Conservation (phyloP, 1,284 basidiomycete genomes). For the Boletus mariae region DNA sequence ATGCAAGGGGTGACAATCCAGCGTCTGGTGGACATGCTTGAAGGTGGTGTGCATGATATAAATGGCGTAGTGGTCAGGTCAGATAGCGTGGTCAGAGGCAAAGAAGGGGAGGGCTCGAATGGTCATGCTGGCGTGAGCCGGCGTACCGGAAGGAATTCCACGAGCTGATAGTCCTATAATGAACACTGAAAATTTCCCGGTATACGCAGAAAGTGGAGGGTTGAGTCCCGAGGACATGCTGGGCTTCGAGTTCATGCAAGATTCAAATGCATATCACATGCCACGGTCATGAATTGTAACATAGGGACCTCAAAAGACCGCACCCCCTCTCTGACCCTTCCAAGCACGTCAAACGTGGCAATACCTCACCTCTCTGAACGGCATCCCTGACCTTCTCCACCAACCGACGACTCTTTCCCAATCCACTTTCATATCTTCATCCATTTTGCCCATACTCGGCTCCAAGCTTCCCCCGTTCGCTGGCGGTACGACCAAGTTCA, state of each 20-base stretch:
- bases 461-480: not conserved
- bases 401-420: conserved; percentile 29
- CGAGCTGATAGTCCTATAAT: conserved; percentile 8
- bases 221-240: too few relatives aligned
- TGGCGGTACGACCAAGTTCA: not conserved
- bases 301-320: not conserved
- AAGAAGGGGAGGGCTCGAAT: conserved; percentile 7
- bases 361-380: conserved; percentile 22
- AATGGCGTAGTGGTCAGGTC: not conserved
- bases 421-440: conserved; percentile 22
- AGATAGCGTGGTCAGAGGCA: conserved; percentile 10
- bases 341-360: conserved; percentile 29
- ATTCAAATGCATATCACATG: too few relatives aligned
- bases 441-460: not conserved
- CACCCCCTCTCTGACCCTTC: not conserved
- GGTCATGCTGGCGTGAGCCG: conserved; percentile 1
- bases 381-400: conserved; percentile 22
- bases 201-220: not conserved
- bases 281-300: not conserved
- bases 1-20: conserved; percentile 50
- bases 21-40: conserved; percentile 19
- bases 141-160: conserved; percentile 8
- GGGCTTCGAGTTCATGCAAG: too few relatives aligned
- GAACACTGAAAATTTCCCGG: not conserved
- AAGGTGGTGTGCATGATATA: not conserved